Evolutionary conservation across 202 grass and related monocot species (phyloP).

Genomic region (Hordeum pubiflorum): DNA sequence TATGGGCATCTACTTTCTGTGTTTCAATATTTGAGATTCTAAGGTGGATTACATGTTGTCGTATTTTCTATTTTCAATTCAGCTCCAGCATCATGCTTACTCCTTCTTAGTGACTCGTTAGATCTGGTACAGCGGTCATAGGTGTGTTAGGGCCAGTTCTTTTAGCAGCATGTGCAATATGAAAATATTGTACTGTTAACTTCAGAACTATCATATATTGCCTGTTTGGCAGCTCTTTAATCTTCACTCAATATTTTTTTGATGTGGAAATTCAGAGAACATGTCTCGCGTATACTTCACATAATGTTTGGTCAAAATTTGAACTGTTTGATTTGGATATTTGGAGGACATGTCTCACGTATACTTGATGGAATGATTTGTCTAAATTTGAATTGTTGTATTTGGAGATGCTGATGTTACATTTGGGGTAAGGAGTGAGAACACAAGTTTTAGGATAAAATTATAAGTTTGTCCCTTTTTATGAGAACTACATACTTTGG

Average conservation of each 20-base stretch:
- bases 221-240: neutral
- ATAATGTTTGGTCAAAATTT: neutral
- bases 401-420: neutral
- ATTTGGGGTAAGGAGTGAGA: neutral
- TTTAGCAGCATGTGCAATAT: neutral
- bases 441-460: neutral
- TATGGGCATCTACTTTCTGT: neutral
- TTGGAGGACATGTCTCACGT: neutral
- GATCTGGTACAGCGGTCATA: neutral
- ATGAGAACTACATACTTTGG: slow-evolving; percentile 4
- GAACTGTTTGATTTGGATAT: neutral
- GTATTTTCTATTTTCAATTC: neutral
- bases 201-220: neutral
- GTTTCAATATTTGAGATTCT: neutral
- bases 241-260: neutral
- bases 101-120: neutral
- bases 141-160: neutral
- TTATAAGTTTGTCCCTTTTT: neutral
- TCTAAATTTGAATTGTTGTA: neutral
- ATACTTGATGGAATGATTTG: neutral
- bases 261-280: neutral
- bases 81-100: neutral
- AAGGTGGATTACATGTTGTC: neutral
- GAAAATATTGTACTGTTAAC: neutral
- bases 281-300: neutral